Evolutionary conservation across 805 yeast species (phyloP), one percentile per base, ranked within the genome.

Genomic region (Gaillardinia entomophila): DNA sequence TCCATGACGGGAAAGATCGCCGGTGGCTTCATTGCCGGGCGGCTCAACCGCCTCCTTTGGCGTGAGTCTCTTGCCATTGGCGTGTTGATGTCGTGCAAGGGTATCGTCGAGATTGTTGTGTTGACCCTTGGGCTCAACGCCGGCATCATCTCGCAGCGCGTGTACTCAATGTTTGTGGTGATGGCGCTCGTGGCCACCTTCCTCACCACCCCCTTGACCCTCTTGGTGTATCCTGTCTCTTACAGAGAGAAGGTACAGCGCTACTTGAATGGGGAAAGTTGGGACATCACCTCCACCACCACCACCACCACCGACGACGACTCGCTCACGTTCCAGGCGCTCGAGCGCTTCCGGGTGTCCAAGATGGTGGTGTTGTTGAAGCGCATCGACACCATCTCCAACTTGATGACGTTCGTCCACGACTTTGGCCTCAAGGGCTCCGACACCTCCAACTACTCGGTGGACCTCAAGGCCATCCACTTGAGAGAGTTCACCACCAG

Each of bases 61-160:
- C 71, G 89, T 51, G 92, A 84, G 52, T 73, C 87, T 2, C 52
- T 78, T 23, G 68, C 89, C 2, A 90, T 82, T 24, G 95, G 94
- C 33, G 72, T 82, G 16, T 64, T 84, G 44, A 84, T 84, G 92
- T 82, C 90, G 5, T 84, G 95, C 68, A 84, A 84, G 56, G 95
- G 95, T 56, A 82, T 83, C 41, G 92, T 83, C 16, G 94, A 83
- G 56, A 79, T 83, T 51, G 89, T 83, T 26, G 92, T 83, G 14
- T 63, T 83, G 42, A 77, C 75, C 26, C 77, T 81, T 16, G 95
- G 95, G 30, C 65, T 82, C 34, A 77, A 73, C 39, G 82, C 92
- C 4, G 73, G 74, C 0, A 84, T 84, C 33, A 75, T 84, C 31
- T 64, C 77, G 3, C 67, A 69, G 35, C 76, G 73, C 39, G 77